Evolutionary conservation across 805 yeast species (phyloP), one percentile per base, ranked within the genome.

Genomic region (Metschnikowia proteae): DNA sequence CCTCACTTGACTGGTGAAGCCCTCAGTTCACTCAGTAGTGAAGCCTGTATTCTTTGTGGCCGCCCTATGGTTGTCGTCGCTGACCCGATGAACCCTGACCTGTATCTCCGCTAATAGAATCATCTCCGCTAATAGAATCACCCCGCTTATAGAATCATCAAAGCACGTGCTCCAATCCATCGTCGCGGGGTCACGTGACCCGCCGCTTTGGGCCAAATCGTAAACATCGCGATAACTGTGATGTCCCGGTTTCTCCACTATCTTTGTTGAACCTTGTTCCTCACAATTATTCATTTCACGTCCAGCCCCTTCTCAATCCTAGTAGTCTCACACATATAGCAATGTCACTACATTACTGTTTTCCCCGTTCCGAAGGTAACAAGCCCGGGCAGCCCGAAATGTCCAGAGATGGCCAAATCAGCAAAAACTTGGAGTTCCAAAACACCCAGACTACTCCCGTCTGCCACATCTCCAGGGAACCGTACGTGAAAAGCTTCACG

Each of bases 401-500:
- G 36, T 27, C 45, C 32, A 37, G 43, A 38, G 55, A 53, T 3
- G 47, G 44, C 11, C 44, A 43, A 2, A 30, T 48, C 43, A 37
- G 36, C 30, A 38, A 33, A 23, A 37, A 46, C 34, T 43, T 53
- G 38, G 51, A 51, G 26, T 27, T 47, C 23, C 42, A 30, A 11
- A 26, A 10, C 9, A 26, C 37, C 11, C 49, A 46, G 8, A 25
- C 3, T 5, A 37, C 43, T 6, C 50, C 50, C 17, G 23, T 38
- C n/a, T 31, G 30, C 10, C 48, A 43, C n/a, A 25, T 33, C 13
- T 46, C 53, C 29, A 26, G n/a, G 17, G 39, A 36, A 25, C 64
- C 65, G 2, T 47, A 54, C 22, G 48, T 51, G 29, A 53, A 49
- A 36, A 43, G 34, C 13, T 59, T 49, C 45, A 27, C 23, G 6